phyloP scores from a whole-genome alignment of 768 basidiomycete species.

The Fomitopsis serialis region DNA sequence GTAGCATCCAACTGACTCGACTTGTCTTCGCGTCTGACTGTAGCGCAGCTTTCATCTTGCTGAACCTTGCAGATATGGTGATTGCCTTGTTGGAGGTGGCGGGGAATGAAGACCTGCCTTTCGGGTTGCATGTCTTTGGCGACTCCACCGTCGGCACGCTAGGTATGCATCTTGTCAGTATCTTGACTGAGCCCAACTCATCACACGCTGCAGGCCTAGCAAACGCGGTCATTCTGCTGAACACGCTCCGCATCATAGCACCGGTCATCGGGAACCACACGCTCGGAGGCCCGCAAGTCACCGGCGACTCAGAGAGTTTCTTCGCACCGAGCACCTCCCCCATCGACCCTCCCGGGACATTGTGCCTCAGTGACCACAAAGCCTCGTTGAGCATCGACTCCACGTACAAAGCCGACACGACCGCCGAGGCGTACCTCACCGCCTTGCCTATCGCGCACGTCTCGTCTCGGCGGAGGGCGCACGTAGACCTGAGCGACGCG shows the following conservation, averaged over 20 bases:
- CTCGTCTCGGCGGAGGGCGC: background rate
- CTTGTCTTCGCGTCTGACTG: constrained; percentile 1
- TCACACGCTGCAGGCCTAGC: constrained; percentile 42
- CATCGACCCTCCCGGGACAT: background rate
- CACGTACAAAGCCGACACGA: background rate
- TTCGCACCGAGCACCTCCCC: constrained; percentile 16
- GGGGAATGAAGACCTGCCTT: constrained; percentile 39
- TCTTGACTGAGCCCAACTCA: constrained; percentile 3
- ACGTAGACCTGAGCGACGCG: background rate
- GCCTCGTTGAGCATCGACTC: background rate
- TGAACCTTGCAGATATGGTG: constrained; percentile 57
- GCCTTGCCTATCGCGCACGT: background rate
- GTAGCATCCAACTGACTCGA: constrained; percentile 12
- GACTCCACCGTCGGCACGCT: constrained; percentile 46
- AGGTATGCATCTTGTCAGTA: constrained; percentile 31
- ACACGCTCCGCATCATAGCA: constrained; percentile 58
- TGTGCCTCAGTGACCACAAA: background rate
- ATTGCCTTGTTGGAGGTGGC: constrained; percentile 43
- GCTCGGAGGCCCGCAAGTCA: background rate
- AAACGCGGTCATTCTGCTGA: constrained; percentile 63
- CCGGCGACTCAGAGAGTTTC: constrained; percentile 19
- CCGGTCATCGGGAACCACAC: constrained; percentile 38
- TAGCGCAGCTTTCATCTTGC: constrained; percentile 47
- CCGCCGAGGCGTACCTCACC: background rate
- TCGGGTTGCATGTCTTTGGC: constrained; percentile 42